Percentiles rank a stretch among this genome's conserved stretches.
Evolutionary conservation across 2,329 filamentous ascomycete genomes (phyloP).

Genomic region (Aspergillus fumigatiaffinis): DNA sequence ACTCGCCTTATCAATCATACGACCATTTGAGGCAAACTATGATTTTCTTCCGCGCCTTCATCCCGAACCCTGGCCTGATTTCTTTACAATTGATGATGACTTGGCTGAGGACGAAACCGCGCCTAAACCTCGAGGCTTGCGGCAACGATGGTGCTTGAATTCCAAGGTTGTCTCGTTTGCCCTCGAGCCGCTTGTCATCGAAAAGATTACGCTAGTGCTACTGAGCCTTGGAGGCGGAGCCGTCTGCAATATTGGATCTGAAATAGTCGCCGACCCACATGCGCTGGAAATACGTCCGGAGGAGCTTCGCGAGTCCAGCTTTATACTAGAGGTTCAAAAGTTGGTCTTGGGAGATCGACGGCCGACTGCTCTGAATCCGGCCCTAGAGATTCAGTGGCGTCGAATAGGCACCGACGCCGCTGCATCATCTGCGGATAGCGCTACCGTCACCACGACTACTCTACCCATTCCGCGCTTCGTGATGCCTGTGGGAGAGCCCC

Average conservation of each 20-base stretch:
- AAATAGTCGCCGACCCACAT: constrained; percentile 30
- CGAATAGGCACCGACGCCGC: constrained; percentile 44
- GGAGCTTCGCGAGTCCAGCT: constrained; percentile 67
- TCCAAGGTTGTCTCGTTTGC: constrained; percentile 74
- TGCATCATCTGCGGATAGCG: constrained; percentile 21
- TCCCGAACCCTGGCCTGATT: constrained; percentile 75
- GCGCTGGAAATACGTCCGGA: constrained; percentile 55
- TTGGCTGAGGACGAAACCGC: constrained; percentile 24
- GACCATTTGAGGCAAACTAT: constrained; percentile 88
- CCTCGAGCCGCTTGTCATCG: constrained; percentile 55
- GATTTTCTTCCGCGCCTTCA: constrained; percentile 79
- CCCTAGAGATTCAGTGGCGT: constrained; percentile 73
- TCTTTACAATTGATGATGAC: constrained; percentile 63
- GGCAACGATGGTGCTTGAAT: constrained; percentile 76
- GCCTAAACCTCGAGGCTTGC: constrained; percentile 56
- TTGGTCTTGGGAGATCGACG: constrained; percentile 75
- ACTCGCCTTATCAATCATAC: constrained; percentile 68
- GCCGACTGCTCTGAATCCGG: constrained; percentile 69
- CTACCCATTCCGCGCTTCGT: constrained; percentile 76
- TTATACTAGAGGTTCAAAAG: constrained; percentile 73
- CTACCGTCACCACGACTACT: constrained; percentile 57
- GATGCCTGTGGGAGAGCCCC: constrained; percentile 78
- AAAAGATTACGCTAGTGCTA: constrained; percentile 63
- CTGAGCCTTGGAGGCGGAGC: constrained; percentile 60
- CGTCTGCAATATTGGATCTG: constrained; percentile 47